A percentile compares a stretch with the other conserved stretches of the same genome.
Evolutionary conservation across 2,329 filamentous ascomycete genomes (phyloP).

Genomic region (Epichloe uncinata): DNA sequence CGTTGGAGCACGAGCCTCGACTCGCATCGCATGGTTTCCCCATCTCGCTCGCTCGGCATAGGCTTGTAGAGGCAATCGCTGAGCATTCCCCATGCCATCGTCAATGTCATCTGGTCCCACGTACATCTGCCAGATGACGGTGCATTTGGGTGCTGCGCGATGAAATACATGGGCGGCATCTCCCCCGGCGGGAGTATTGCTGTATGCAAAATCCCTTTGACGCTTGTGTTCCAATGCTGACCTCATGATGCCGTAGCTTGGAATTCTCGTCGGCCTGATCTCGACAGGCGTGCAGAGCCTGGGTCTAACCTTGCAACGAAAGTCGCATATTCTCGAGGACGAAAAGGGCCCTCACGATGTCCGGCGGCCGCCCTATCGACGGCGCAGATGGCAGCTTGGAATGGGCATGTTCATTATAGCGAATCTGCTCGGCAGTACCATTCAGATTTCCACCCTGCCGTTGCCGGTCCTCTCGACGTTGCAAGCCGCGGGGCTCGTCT

Average conservation of each 20-base stretch:
- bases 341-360: conserved; percentile 71
- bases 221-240: neutral
- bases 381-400: conserved; percentile 88
- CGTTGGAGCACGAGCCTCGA: neutral
- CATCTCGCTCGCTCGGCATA: neutral
- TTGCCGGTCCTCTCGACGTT: conserved; percentile 88
- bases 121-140: conserved; percentile 31
- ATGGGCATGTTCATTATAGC: conserved; percentile 96
- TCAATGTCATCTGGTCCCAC: neutral
- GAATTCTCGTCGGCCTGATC: conserved; percentile 81
- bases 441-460: conserved; percentile 93
- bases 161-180: conserved; percentile 62
- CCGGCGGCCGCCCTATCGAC: conserved; percentile 74
- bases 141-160: conserved; percentile 32
- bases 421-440: conserved; percentile 87
- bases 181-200: conserved; percentile 68
- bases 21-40: conserved; percentile 1
- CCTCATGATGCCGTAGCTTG: conserved; percentile 45
- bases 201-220: conserved; percentile 32
- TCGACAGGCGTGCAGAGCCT: conserved; percentile 93
- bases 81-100: conserved; percentile 3
- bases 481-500: conserved; percentile 90
- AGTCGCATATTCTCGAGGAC: conserved; percentile 96
- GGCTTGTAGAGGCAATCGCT: neutral
- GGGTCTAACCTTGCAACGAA: conserved; percentile 89